These are phyloP conservation scores for Botryotinia calthae DNA, from an alignment of 2,329 filamentous ascomycete species.

Conservation along the genomic window DNA sequence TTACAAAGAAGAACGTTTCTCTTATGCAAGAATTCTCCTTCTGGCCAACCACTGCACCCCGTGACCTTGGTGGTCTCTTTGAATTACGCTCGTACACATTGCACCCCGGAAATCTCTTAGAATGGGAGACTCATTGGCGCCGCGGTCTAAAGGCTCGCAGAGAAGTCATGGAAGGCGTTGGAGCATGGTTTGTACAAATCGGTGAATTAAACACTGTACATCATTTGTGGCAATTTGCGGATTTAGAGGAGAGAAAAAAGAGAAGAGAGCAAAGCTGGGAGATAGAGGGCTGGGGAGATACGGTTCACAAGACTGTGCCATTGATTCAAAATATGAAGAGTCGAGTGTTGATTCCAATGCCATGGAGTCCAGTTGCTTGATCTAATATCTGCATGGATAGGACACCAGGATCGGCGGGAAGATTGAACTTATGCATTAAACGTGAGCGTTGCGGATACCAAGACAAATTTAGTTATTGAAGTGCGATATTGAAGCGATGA, in stretches of 20 bases:
- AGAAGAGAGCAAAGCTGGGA: conserved; percentile 93
- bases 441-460: conserved; percentile 9
- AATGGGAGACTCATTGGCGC: conserved; percentile 99
- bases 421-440: background rate
- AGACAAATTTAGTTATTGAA: background rate
- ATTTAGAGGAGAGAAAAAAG: conserved; percentile 88
- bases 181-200: conserved; percentile 98
- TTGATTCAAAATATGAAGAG: conserved; percentile 97
- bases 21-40: conserved; percentile 99
- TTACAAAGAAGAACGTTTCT: conserved; percentile 79
- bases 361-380: conserved; percentile 83
- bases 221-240: conserved; percentile 97
- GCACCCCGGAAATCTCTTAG: conserved; percentile 89
- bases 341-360: conserved; percentile 87
- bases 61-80: conserved; percentile 86
- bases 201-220: conserved; percentile 97
- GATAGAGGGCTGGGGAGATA: conserved; percentile 93
- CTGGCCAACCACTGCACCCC: conserved; percentile 93
- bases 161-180: conserved; percentile 97
- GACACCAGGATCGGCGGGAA: background rate
- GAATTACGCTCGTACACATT: conserved; percentile 96
- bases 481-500: conserved; percentile 1
- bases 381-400: background rate
- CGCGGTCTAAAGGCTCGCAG: conserved; percentile 84
- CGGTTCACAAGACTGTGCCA: conserved; percentile 96